phyloP scores from a whole-genome alignment of 148 eudicot species.

The Camellia sinensis region DNA sequence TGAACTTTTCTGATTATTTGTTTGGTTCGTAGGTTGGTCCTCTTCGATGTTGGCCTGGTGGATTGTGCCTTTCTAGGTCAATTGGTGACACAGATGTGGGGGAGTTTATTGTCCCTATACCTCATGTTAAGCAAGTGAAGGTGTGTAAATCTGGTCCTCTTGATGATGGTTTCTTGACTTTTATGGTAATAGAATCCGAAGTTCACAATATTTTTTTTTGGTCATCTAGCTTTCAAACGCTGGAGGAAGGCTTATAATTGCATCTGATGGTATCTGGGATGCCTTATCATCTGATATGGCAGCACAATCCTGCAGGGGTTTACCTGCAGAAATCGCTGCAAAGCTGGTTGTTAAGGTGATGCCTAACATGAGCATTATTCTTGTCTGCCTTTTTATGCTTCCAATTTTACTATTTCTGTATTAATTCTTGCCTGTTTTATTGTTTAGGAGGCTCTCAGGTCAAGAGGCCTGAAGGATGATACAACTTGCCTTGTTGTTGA shows the following conservation, averaged over 20 bases:
- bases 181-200: neutral
- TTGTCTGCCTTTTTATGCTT: neutral
- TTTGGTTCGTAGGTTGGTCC: constrained; percentile 74
- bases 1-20: neutral
- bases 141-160: constrained; percentile 27
- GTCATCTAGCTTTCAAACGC: constrained; percentile 75
- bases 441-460: constrained; percentile 91
- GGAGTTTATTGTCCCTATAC: constrained; percentile 93
- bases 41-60: constrained; percentile 99
- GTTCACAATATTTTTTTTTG: neutral
- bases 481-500: constrained; percentile 98
- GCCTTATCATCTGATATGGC: constrained; percentile 80
- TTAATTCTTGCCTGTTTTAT: constrained; percentile 6
- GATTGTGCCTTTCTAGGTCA: constrained; percentile 94
- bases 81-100: constrained; percentile 99
- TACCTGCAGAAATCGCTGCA: constrained; percentile 96
- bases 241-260: constrained; percentile 96
- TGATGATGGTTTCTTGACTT: constrained; percentile 4
- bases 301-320: constrained; percentile 87
- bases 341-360: constrained; percentile 94
- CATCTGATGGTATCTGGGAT: constrained; percentile 99
- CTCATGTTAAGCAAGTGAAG: constrained; percentile 99
- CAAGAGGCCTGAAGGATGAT: constrained; percentile 96
- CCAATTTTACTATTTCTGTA: neutral
- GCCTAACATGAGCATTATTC: neutral